phyloP scores from a whole-genome alignment of 306 rosid genomes.

The Prosopis cineraria region DNA sequence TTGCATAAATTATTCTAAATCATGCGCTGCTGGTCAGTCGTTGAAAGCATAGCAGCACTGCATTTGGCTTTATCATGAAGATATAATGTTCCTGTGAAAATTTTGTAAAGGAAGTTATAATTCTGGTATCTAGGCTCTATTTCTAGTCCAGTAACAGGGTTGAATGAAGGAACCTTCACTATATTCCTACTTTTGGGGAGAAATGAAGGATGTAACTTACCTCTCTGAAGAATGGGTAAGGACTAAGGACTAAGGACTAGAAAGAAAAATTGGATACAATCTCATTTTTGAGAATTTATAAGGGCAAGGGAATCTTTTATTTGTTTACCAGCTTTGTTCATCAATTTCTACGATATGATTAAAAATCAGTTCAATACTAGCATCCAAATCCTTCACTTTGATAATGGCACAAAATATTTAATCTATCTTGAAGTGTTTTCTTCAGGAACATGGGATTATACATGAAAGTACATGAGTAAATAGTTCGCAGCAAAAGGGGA shows the following conservation, averaged over 20 bases:
- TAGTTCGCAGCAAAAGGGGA: too few relatives aligned
- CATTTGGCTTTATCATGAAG: background rate
- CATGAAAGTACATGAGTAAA: too few relatives aligned
- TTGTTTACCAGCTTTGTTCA: too few relatives aligned
- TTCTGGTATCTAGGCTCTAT: background rate
- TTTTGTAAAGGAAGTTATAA: background rate
- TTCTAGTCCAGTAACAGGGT: slow-evolving; percentile 11
- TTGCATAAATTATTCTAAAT: background rate
- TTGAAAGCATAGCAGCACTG: background rate
- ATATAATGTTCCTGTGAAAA: background rate
- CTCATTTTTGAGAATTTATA: background rate
- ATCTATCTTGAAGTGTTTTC: too few relatives aligned
- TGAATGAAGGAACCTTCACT: background rate
- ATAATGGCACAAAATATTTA: too few relatives aligned
- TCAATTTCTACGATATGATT: too few relatives aligned
- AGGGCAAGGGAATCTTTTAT: background rate
- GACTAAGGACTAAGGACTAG: too few relatives aligned
- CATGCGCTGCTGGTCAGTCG: background rate
- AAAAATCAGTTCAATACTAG: too few relatives aligned
- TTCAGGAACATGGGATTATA: too few relatives aligned
- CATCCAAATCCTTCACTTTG: too few relatives aligned
- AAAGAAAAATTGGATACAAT: background rate
- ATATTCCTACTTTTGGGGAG: background rate
- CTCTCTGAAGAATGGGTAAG: slow-evolving; percentile 1
- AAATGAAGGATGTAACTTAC: background rate